phyloP scores from a whole-genome alignment of 2,329 filamentous ascomycete species.

The Geosmithia morbida region DNA sequence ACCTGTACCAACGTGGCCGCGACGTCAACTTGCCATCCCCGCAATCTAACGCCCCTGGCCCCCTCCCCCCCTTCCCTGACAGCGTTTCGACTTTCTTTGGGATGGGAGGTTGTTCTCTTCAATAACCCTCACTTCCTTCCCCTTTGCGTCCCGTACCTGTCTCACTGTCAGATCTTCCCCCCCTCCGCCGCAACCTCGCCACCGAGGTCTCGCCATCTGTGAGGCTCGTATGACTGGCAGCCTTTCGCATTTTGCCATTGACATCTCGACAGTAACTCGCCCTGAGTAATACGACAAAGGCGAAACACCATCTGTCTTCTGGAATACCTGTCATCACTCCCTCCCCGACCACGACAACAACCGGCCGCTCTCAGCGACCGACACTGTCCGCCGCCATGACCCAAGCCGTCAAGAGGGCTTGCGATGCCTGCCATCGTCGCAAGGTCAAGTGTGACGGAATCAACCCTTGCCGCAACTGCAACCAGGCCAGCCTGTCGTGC shows the following conservation, averaged over 20 bases:
- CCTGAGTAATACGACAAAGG: not conserved
- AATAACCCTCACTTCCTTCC: not conserved
- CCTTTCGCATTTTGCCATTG: not conserved
- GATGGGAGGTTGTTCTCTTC: not conserved
- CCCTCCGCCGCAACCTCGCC: not conserved
- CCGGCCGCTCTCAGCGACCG: not conserved
- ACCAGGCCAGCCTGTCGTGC: constrained; percentile 50
- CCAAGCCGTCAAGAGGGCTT: constrained; percentile 45
- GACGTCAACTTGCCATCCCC: not conserved
- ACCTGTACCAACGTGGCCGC: not conserved
- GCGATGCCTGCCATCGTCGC: constrained; percentile 59
- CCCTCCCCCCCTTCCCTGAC: not conserved
- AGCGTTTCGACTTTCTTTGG: not conserved
- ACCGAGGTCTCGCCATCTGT: not conserved
- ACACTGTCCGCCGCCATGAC: constrained; percentile 18
- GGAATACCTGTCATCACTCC: not conserved
- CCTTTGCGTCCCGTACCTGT: not conserved
- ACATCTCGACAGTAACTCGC: not conserved
- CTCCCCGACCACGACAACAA: not conserved
- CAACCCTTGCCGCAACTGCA: constrained; percentile 58
- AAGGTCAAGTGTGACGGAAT: constrained; percentile 63
- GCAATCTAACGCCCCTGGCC: not conserved
- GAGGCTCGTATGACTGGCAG: not conserved
- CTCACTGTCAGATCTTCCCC: not conserved
- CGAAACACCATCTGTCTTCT: not conserved